Conservation (phyloP, 2,329 filamentous ascomycete genomes). For the Nigrospora oryzae region DNA sequence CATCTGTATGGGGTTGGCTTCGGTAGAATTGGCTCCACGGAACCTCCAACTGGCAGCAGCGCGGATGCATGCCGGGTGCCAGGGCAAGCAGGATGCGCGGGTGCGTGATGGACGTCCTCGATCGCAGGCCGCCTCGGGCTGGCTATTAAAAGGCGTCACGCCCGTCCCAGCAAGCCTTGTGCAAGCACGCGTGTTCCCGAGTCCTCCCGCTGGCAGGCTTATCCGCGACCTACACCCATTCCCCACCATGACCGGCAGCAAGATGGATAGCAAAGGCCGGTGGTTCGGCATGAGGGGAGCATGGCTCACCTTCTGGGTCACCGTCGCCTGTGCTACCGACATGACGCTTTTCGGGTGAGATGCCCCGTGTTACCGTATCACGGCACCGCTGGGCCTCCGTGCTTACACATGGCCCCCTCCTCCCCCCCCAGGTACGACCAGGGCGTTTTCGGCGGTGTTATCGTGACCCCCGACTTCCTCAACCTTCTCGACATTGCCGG, state of each 20-base stretch:
- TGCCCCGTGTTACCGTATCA: background rate
- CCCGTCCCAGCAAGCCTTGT: too few species aligned
- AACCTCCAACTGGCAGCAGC: too few species aligned
- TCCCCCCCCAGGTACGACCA: conserved; percentile 26
- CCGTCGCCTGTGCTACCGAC: conserved; percentile 13
- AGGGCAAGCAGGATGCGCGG: too few species aligned
- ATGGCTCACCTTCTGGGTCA: conserved; percentile 15
- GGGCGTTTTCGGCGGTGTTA: conserved; percentile 45
- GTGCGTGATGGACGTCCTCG: too few species aligned
- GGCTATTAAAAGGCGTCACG: too few species aligned
- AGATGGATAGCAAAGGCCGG: conserved; percentile 4
- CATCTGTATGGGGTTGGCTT: too few species aligned
- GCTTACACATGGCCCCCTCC: background rate
- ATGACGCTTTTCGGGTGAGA: conserved; percentile 17
- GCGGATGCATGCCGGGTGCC: too few species aligned
- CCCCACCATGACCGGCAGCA: conserved; percentile 1
- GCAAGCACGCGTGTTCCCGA: too few species aligned
- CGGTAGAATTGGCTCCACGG: too few species aligned
- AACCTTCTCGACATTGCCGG: conserved; percentile 29
- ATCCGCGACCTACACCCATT: too few species aligned
- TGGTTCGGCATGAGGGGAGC: conserved; percentile 13
- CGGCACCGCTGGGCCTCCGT: background rate
- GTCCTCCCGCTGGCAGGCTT: too few species aligned
- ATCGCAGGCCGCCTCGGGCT: too few species aligned
- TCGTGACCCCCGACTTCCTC: conserved; percentile 43